These are phyloP conservation scores for Chlamydomonas incerta DNA, from an alignment of 139 green algal genomes.

Conservation along the genomic window DNA sequence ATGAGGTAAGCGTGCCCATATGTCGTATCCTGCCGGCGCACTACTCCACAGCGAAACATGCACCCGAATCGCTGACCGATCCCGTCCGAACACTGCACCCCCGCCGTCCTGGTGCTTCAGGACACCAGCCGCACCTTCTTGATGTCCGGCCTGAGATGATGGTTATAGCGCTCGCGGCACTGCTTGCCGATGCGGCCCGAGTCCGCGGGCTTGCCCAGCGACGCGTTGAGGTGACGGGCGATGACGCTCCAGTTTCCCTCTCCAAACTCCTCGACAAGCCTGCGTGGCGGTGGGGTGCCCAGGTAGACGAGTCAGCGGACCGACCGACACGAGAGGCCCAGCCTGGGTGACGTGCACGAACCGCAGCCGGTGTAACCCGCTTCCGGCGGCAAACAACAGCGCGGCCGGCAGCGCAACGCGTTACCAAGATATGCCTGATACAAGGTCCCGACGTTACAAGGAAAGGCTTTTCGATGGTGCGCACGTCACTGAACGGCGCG, in stretches of 20 bases:
- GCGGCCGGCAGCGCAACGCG: too few species aligned
- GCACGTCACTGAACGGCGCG: too few species aligned
- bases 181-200: constrained; percentile 86
- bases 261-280: constrained; percentile 76
- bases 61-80: too few species aligned
- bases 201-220: constrained; percentile 55
- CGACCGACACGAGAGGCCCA: background rate
- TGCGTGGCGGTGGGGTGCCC: constrained; percentile 30
- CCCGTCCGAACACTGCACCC: too few species aligned
- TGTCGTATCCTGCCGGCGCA: too few species aligned
- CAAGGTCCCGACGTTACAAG: too few species aligned
- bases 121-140: constrained; percentile 59
- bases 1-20: too few species aligned
- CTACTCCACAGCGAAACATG: too few species aligned
- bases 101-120: too few species aligned
- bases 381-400: background rate
- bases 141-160: constrained; percentile 83
- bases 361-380: background rate
- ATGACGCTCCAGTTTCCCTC: constrained; percentile 81
- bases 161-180: constrained; percentile 76
- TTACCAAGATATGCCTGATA: too few species aligned
- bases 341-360: background rate
- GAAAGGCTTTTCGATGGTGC: too few species aligned
- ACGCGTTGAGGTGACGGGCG: constrained; percentile 60
- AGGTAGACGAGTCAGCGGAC: background rate